These are phyloP conservation scores for Acacia concinna DNA, from an alignment of 331 rosid genomes.

Conservation along the genomic window DNA sequence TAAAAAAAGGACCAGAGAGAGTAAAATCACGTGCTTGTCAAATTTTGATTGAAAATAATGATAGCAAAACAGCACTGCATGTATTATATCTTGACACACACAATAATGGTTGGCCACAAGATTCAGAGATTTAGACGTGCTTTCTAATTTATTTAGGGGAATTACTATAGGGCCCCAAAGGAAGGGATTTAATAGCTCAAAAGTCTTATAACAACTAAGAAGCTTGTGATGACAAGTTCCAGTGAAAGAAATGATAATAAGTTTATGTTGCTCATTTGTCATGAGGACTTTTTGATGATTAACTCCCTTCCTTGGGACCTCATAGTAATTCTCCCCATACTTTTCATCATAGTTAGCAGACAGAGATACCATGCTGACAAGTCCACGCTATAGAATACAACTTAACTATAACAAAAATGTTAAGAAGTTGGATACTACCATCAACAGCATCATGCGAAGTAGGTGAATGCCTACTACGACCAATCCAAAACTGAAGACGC, in stretches of 20 bases:
- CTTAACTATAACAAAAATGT: slow-evolving; percentile 4
- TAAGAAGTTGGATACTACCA: slow-evolving; percentile 27
- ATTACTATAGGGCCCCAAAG: too few species aligned
- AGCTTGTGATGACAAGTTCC: too few species aligned
- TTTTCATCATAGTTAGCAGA: slow-evolving; percentile 17
- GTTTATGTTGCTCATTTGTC: too few species aligned
- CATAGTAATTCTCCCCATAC: neutral
- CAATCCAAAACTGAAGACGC: slow-evolving; percentile 90
- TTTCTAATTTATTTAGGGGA: neutral
- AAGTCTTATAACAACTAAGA: too few species aligned
- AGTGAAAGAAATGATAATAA: too few species aligned
- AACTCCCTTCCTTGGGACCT: too few species aligned
- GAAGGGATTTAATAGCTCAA: too few species aligned
- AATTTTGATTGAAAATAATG: neutral
- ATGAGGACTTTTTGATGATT: too few species aligned
- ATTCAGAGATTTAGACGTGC: neutral
- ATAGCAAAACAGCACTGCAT: neutral
- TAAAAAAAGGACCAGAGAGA: too few species aligned
- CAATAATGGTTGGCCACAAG: neutral
- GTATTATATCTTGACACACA: neutral
- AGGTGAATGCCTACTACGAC: slow-evolving; percentile 81
- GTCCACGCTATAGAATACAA: slow-evolving; percentile 11
- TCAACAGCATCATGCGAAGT: slow-evolving; percentile 90
- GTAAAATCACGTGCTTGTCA: neutral
- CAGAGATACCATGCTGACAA: neutral